Evolutionary conservation across 129 eudicot species (phyloP).

Genomic region (Flaveria sonorensis): DNA sequence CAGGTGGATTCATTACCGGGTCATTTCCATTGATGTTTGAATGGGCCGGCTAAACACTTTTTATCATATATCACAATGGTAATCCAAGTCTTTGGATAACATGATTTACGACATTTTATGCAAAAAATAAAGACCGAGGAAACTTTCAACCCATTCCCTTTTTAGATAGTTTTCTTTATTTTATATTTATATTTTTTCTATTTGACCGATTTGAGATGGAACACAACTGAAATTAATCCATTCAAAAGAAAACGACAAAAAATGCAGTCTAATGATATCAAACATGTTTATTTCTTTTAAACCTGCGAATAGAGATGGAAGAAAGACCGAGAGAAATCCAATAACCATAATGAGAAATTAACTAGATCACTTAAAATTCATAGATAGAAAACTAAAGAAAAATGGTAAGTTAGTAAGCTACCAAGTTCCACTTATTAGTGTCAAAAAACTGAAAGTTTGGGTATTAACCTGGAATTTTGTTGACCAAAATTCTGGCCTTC

Average conservation of each 20-base stretch:
- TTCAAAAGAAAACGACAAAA: not conserved
- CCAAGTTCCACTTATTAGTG: not conserved
- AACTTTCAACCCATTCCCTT: not conserved
- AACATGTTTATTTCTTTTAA: not conserved
- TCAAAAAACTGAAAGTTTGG: not conserved
- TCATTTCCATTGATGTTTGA: not conserved
- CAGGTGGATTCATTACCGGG: not conserved
- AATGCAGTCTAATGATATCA: not conserved
- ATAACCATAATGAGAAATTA: not conserved
- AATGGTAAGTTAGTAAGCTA: not conserved
- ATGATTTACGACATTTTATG: not conserved
- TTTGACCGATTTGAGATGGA: not conserved
- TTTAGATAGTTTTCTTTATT: not conserved
- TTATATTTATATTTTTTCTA: not conserved
- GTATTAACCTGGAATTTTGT: conserved; percentile 83
- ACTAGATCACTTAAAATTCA: not conserved
- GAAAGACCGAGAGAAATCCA: not conserved
- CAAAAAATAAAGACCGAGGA: not conserved
- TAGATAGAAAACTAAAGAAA: not conserved
- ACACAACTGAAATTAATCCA: not conserved
- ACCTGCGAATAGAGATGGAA: not conserved
- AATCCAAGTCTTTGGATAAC: not conserved
- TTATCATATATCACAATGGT: not conserved
- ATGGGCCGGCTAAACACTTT: not conserved
- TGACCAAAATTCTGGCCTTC: conserved; percentile 83